Base-by-base conservation (phyloP, 2,329 filamentous ascomycete species). In the Diaporthe sp. region DNA sequence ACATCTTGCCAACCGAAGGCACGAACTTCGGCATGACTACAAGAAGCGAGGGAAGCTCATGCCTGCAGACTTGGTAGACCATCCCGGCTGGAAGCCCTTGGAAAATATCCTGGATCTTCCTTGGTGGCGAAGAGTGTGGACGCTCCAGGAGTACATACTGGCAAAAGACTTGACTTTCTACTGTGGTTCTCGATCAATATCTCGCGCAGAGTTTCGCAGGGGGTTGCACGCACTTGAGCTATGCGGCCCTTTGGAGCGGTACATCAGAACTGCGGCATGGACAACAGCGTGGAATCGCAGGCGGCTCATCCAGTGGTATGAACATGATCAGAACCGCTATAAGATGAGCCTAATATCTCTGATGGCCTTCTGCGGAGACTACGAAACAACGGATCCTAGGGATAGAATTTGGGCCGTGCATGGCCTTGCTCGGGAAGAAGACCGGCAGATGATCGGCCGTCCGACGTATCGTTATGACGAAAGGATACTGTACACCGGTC, bases 61-160 rank as follows among this genome's bases (percentile, higher is more conserved):
- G 25, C 73, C 73, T 31, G 25, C 28, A 12, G 73, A 65, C 49
- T 47, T 75, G 68, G 17, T 17, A n/a, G 39, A 25, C 5, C 73
- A 75, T 34, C 22, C 49, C 39, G 68, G 73, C 17, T 75, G 68
- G 73, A 67, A 31, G 22, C 47, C 49, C 3, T 17, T 75, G 7
- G 73, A 72, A n/a, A 22, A 17, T 1, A 22, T 75, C 2, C 20
- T 75, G 22, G 51, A 57, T 17, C 58, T 65, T 12, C 49, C 68
- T 17, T 75, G 68, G 73, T 75, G 73, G 73, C 57, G 68, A 12
- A 47, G 73, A 4, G 73, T 75, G 12, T 75, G 73, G 73, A 75
- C 73, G n/a, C 60, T 75, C 9, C 73, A 75, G 58, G 73, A 75
- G 25, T 75, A 67, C n/a, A 57, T 75, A 20, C 28, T 75, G 4